Evolutionary conservation across 768 basidiomycete genomes (phyloP), one percentile per base, ranked within the genome.

Genomic region (Tricholoma terreum): DNA sequence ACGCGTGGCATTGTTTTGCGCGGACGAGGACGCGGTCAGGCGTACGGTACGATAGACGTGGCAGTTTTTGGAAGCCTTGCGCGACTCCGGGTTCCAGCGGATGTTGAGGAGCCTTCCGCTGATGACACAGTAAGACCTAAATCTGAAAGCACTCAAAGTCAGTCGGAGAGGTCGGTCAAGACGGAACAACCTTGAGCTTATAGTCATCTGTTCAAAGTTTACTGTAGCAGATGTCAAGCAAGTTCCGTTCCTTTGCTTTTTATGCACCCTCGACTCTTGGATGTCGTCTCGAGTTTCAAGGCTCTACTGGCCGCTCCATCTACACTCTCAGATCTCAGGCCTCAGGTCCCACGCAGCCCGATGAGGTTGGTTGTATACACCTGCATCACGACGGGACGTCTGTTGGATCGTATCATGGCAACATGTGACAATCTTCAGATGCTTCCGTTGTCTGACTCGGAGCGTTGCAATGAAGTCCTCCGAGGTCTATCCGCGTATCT

Each of bases 1-100:
- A 62, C 79, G n/a, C 69, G 69, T 31, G 75, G 77, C 42, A 65
- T 78, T 49, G 61, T 75, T n/a, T 59, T 68, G 12, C 65, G 64
- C 51, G 67, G 70, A 38, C 62, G 62, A 42, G 60, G 63, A 50
- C 58, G 53, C 17, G 33, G 54, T 9, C 30, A 52, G 12, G 46
- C 52, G 31, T 45, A 50, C 31, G 42, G 57, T 38, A 54, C 51
- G 35, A 24, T 62, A 17, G 61, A 63, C 15, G 55, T 57, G 27
- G 63, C 69, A 21, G 57, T 77, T 15, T 63, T 70, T 51, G 61
- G 64, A 46, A 67, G 67, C 59, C 64, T 77, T 30, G 67, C 72
- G 21, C 63, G 64, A 52, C 58, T 73, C 21, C 72, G 74, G 21
- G 63, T 68, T 50, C 57, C 57, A 14, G 21, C 55, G 17, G 64